Percentiles rank a stretch among this genome's conserved stretches.
Conservation (phyloP, 495 filamentous ascomycete genomes). For the Tetracladium setigerum region DNA sequence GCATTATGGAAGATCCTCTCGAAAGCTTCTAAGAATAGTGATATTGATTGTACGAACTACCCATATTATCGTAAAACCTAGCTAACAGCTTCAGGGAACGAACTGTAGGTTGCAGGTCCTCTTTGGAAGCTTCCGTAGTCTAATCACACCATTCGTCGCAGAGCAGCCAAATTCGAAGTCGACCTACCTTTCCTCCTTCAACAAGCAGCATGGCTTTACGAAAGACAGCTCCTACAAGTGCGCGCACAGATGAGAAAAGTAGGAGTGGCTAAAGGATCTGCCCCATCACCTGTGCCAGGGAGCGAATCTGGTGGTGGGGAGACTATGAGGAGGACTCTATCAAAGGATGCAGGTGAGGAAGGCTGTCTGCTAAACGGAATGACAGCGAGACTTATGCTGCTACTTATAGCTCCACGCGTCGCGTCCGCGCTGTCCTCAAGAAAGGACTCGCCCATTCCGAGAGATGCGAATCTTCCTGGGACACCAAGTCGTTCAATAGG, state of each 20-base stretch:
- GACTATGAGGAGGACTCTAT: constrained; percentile 49
- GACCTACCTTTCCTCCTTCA: constrained; percentile 84
- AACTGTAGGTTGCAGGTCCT: constrained; percentile 48
- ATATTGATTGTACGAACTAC: constrained; percentile 68
- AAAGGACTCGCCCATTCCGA: constrained; percentile 49
- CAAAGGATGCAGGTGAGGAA: constrained; percentile 37
- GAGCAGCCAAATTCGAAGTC: constrained; percentile 60
- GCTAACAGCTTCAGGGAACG: constrained; percentile 54
- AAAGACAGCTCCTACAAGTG: constrained; percentile 81
- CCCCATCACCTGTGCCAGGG: constrained; percentile 43
- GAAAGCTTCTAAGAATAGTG: constrained; percentile 57
- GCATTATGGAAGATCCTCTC: constrained; percentile 88
- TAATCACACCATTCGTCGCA: constrained; percentile 17
- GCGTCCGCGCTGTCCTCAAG: constrained; percentile 58
- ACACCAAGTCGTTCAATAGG: constrained; percentile 13
- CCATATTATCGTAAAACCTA: not conserved
- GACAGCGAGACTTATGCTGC: not conserved
- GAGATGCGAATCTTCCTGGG: constrained; percentile 26
- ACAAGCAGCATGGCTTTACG: constrained; percentile 91
- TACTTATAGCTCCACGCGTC: constrained; percentile 37
- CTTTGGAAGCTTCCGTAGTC: constrained; percentile 7
- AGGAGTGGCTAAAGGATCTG: constrained; percentile 34
- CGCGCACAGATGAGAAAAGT: constrained; percentile 84
- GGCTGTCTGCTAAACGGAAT: not conserved
- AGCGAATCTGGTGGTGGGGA: constrained; percentile 44